Conservation (phyloP, 345 rosid genomes). For the Populus davidiana region DNA sequence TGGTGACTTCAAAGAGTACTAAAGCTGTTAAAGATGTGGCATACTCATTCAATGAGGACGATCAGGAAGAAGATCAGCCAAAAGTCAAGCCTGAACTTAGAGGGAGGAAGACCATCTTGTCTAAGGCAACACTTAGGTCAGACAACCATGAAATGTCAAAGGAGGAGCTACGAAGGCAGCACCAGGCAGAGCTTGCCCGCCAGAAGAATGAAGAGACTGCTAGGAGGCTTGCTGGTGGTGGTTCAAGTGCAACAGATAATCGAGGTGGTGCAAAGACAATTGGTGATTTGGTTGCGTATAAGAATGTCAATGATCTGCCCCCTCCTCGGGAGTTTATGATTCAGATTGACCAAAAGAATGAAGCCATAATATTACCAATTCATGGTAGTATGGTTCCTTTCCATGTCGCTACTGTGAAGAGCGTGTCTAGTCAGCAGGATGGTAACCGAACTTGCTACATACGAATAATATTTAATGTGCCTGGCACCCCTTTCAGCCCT, state of each 20-base stretch:
- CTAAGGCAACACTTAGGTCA: slow-evolving; percentile 84
- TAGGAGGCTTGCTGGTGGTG: slow-evolving; percentile 85
- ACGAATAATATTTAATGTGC: slow-evolving; percentile 75
- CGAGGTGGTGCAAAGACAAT: slow-evolving; percentile 55
- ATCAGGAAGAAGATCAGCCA: slow-evolving; percentile 55
- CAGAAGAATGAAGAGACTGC: slow-evolving; percentile 98
- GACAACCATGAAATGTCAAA: slow-evolving; percentile 85
- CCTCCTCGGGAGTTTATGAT: slow-evolving; percentile 72
- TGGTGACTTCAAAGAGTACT: slow-evolving; percentile 61
- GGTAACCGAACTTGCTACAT: slow-evolving; percentile 75
- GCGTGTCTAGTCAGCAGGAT: slow-evolving; percentile 88
- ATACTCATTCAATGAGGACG: slow-evolving; percentile 84
- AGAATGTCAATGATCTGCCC: slow-evolving; percentile 78
- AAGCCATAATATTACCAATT: slow-evolving; percentile 79
- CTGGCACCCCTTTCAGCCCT: slow-evolving; percentile 81
- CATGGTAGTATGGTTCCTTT: slow-evolving; percentile 89
- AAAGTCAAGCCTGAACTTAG: slow-evolving; percentile 38
- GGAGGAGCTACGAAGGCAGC: slow-evolving; percentile 95
- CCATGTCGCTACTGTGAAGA: slow-evolving; percentile 85
- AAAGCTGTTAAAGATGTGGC: slow-evolving; percentile 84
- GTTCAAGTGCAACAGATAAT: slow-evolving; percentile 53
- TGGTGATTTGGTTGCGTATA: slow-evolving; percentile 76
- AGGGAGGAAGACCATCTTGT: slow-evolving; percentile 38
- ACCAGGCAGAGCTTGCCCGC: slow-evolving; percentile 96
- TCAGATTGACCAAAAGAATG: slow-evolving; percentile 83